Evolutionary conservation across 1,284 basidiomycete species (phyloP), one percentile per base, ranked within the genome.

Genomic region (Fomes fomentarius): DNA sequence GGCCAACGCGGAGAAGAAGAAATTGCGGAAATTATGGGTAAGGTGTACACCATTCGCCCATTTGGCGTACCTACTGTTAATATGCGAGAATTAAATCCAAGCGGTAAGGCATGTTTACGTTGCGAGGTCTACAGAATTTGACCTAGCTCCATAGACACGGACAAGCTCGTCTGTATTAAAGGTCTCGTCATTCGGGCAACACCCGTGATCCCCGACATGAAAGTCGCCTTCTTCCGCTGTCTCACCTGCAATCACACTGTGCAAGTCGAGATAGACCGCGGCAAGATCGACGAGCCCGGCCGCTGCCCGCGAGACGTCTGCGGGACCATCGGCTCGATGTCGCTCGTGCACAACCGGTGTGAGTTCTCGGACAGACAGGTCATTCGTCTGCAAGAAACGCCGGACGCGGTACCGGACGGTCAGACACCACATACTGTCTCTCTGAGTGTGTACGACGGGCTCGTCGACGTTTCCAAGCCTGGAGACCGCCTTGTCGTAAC

Each of bases 161-260:
- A 98, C 79, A 96, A 98, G 73, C 87, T 99, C 34, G 91, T 98
- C 24, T 90, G 87, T 47, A 89, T 99, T 74, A 98, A 96, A 69
- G 96, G 97, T 48, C 85, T 99, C 5, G 95, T 99, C 62, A 99
- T 99, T 63, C 92, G 97, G 37, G 93, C 95, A 0, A 98, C 96
- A 0, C 94, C 96, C 4, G 91, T 99, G 66, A 98, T 99, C 54
- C 96, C 97, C 2, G 96, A 99, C 73, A 99, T 99, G 97, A 95
- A 94, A 74, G 83, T 86, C 66, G 96, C 96, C 28, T 99, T 99
- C 79, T 99, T 99, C 85, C 91, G 96, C 43, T 99, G 96, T 75
- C 77, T 94, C n/a, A 90, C 89, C 35, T 99, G 97, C 72, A 91
- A 90, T 54, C 96, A 99, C 72, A 97, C 96, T 5, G 86, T 95